A percentile compares a stretch with the other conserved stretches of the same genome.
Conservation (phyloP, 2,329 filamentous ascomycete species). For the Verticillium dahliae region DNA sequence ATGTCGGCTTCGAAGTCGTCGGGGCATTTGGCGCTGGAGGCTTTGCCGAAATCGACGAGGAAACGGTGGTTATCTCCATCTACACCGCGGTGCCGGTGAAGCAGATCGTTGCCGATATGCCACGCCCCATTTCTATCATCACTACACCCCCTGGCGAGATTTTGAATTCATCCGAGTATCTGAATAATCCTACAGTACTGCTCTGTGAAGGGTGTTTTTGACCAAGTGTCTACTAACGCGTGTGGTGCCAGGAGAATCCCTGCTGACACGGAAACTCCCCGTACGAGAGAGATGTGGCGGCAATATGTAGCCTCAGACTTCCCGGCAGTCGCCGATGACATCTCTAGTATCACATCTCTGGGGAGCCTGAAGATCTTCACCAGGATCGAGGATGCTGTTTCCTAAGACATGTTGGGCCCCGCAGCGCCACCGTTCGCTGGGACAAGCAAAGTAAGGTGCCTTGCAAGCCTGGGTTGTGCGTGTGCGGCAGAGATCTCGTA, state of each 20-base stretch:
- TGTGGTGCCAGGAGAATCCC: background rate
- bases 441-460: too few species aligned
- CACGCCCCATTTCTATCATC: slow-evolving; percentile 17
- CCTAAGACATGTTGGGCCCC: too few species aligned
- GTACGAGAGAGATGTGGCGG: background rate
- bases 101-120: slow-evolving; percentile 29
- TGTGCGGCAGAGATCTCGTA: too few species aligned
- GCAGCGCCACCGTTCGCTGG: too few species aligned
- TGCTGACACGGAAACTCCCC: background rate
- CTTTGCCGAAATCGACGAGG: slow-evolving; percentile 27
- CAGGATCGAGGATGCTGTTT: too few species aligned
- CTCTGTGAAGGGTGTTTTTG: too few species aligned
- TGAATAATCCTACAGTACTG: background rate
- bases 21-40: slow-evolving; percentile 19
- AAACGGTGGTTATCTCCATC: slow-evolving; percentile 27
- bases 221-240: background rate
- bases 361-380: too few species aligned
- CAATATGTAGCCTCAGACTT: background rate
- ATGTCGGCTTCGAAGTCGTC: slow-evolving; percentile 15
- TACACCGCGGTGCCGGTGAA: slow-evolving; percentile 24
- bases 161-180: background rate
- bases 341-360: too few species aligned
- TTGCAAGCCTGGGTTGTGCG: too few species aligned
- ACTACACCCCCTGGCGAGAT: background rate
- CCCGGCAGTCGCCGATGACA: background rate